These are phyloP conservation scores for Tilletiopsis washingtonensis DNA, from an alignment of 1,284 basidiomycete genomes.

Conservation along the genomic window DNA sequence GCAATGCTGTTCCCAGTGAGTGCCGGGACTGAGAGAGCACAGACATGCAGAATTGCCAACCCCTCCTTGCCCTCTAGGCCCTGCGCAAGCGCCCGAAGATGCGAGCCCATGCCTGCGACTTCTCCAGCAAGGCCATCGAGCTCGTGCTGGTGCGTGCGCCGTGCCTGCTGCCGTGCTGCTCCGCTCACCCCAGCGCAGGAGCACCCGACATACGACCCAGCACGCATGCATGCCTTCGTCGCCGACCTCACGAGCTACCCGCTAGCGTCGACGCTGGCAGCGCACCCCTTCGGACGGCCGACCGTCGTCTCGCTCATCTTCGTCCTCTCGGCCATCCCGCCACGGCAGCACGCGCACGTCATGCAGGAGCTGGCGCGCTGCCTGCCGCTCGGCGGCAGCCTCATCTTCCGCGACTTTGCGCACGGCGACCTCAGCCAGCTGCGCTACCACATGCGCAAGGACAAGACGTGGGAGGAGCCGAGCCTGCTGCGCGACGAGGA, in stretches of 20 bases:
- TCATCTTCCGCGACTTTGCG: constrained; percentile 48
- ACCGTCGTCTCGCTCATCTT: constrained; percentile 9
- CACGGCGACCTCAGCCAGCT: constrained; percentile 46
- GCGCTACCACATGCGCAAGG: constrained; percentile 44
- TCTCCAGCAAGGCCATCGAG: constrained; percentile 39
- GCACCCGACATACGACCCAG: constrained; percentile 28
- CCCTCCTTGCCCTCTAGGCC: constrained; percentile 18
- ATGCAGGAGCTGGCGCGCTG: constrained; percentile 14
- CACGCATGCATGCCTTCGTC: constrained; percentile 45
- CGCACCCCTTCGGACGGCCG: constrained; percentile 9
- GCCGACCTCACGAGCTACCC: constrained; percentile 33
- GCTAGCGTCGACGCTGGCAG: not conserved
- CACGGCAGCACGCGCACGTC: constrained; percentile 25
- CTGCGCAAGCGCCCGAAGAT: constrained; percentile 21
- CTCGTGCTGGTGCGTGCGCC: constrained; percentile 21
- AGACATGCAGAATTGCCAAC: not conserved
- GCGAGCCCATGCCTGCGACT: constrained; percentile 45
- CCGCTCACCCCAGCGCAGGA: not conserved
- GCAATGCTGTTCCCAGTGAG: constrained; percentile 41
- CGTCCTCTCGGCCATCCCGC: constrained; percentile 33
- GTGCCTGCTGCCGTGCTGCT: no score
- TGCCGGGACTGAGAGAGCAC: not conserved
- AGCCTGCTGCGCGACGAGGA: constrained; percentile 30
- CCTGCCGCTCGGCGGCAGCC: constrained; percentile 4
- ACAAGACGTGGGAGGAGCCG: constrained; percentile 41